These are phyloP conservation scores for Pythium aphanidermatum DNA, from an alignment of 352 stramenopile species.

Conservation along the genomic window DNA sequence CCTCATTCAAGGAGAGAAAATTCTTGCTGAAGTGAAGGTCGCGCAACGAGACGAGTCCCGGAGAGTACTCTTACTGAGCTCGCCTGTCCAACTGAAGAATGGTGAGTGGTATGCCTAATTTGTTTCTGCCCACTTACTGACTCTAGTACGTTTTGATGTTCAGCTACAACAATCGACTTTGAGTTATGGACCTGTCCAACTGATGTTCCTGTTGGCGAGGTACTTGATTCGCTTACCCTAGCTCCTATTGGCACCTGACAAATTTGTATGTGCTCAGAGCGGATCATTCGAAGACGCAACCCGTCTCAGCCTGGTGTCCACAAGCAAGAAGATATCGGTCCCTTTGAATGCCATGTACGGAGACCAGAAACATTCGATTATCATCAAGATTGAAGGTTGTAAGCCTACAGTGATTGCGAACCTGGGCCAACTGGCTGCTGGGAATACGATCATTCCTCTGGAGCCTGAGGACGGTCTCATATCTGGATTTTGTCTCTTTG, in stretches of 20 bases:
- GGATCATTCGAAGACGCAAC: slow-evolving; percentile 29
- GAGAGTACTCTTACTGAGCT: slow-evolving; percentile 76
- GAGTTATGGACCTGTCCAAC: slow-evolving; percentile 73
- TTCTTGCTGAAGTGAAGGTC: slow-evolving; percentile 85
- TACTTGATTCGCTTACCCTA: slow-evolving; percentile 11
- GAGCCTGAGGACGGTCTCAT: slow-evolving; percentile 50
- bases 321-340: slow-evolving; percentile 79
- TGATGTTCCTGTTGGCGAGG: slow-evolving; percentile 37
- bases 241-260: neutral
- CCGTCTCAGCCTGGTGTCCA: slow-evolving; percentile 44
- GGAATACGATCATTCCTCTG: slow-evolving; percentile 63
- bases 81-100: slow-evolving; percentile 87
- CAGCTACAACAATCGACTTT: slow-evolving; percentile 77
- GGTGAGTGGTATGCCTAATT: slow-evolving; percentile 25
- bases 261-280: slow-evolving; percentile 17
- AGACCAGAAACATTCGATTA: slow-evolving; percentile 68
- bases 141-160: neutral
- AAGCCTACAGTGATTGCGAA: slow-evolving; percentile 78
- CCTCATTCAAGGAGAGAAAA: slow-evolving; percentile 79
- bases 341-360: slow-evolving; percentile 77
- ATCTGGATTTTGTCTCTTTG: slow-evolving; percentile 79
- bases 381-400: slow-evolving; percentile 82
- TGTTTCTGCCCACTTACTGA: neutral
- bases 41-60: slow-evolving; percentile 81
- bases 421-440: slow-evolving; percentile 49